phyloP scores from a whole-genome alignment of 495 filamentous ascomycete genomes.

The Aspergillus conjunctus region DNA sequence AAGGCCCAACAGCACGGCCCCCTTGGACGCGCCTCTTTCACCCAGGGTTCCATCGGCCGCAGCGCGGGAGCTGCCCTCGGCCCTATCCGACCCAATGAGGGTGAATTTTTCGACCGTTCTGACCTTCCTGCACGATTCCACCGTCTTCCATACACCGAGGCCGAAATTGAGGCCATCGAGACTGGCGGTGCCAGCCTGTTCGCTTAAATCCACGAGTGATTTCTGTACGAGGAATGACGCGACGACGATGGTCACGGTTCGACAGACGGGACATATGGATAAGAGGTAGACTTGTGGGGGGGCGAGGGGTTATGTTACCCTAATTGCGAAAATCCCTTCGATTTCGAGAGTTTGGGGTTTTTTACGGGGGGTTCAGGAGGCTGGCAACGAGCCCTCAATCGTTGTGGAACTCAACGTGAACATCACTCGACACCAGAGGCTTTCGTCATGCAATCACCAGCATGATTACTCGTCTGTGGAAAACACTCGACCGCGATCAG shows the following conservation, averaged over 20 bases:
- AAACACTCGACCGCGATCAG: slow-evolving; percentile 4
- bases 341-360: slow-evolving; percentile 1
- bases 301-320: slow-evolving; percentile 2
- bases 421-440: slow-evolving; percentile 1
- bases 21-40: slow-evolving; percentile 53
- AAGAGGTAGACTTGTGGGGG: slow-evolving; percentile 13
- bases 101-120: slow-evolving; percentile 83
- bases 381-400: background rate
- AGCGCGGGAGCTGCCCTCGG: slow-evolving; percentile 68
- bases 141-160: slow-evolving; percentile 66
- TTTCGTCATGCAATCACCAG: background rate
- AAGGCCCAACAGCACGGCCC: slow-evolving; percentile 95
- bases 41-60: slow-evolving; percentile 61
- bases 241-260: slow-evolving; percentile 20
- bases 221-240: slow-evolving; percentile 21
- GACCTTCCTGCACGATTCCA: slow-evolving; percentile 84
- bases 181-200: slow-evolving; percentile 79
- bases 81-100: slow-evolving; percentile 66
- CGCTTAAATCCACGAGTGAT: slow-evolving; percentile 38
- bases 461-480: background rate
- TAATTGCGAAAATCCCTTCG: background rate
- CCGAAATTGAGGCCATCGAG: slow-evolving; percentile 95
- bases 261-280: slow-evolving; percentile 19
- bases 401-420: slow-evolving; percentile 8
- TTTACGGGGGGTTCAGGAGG: background rate